Base-by-base conservation (phyloP, 2,329 filamentous ascomycete genomes). In the Apiospora marii region DNA sequence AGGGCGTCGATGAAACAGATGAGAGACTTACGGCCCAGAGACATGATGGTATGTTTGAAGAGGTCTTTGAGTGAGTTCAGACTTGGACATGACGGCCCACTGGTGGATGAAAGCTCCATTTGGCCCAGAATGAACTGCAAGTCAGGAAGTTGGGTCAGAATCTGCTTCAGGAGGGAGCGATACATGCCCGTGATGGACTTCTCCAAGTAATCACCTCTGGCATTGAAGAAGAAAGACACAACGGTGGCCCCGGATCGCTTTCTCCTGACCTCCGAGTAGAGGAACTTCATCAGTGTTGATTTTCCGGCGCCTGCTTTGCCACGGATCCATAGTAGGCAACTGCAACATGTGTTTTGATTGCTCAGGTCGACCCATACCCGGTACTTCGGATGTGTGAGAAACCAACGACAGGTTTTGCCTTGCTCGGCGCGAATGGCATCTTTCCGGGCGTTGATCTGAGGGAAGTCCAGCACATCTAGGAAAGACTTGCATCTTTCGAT, bases 211-310 rank as follows among this genome's bases (percentile, higher is more conserved):
- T 80, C 78, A 0, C 85, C 86, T 71, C 84, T 77, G 0, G 85
- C 85, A 71, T 87, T 84, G 80, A 88, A 88, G 77, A 87, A 88
- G 77, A 87, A 88, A 0, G 82, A 84, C 0, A 86, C 79, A 58
- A 0, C 74, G 73, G 16, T 76, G 72, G 3, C 67, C 37, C 30
- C 75, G 77, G 24, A 68, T 74, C 24, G 49, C n/a, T 74, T 34
- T 22, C 41, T 74, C 24, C 74, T 67, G 48, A 75, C 67, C 51
- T 73, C 69, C n/a, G 71, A 70, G 53, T 74, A 78, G 0, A 77
- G 75, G 64, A 83, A 85, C 68, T 86, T 87, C 83, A 87, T 86
- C 5, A 86, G 71, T 0, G 83, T 86, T 0, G 83, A 82, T 69
- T 83, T 83, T 1, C 81, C 81, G 14, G 76, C 74, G 4, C 79